Base-by-base conservation (phyloP, 345 rosid species). In the Eucalyptus pauciflora region DNA sequence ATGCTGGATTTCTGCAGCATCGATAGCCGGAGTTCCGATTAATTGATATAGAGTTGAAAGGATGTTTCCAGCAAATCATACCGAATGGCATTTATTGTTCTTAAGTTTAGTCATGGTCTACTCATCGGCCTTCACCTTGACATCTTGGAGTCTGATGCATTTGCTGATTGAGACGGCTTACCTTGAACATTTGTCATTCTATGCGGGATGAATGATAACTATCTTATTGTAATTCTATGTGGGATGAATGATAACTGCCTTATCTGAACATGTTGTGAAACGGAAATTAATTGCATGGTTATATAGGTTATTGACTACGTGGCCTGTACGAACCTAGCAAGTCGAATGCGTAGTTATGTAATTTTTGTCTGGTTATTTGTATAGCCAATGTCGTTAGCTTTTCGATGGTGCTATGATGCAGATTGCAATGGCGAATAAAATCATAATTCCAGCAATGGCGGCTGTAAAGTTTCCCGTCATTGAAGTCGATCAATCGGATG, bases 381-480 rank as follows among this genome's bases (percentile, higher is more conserved):
- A 10, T 71, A 71, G 83, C 46, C 83, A 37, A 71, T 71, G 25
- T 76, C 13, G 5, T 76, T 76, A 37, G 83, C 14, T 37, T 76
- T 76, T 18, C 27, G 15, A 76, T 37, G 14, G 46, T 37, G 22
- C 24, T 54, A 20, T 71, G 87, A 60, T 91, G 93, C 92, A 98
- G 99, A 93, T 98, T 87, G 97, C 97, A 18, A 86, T 92, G 87
- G 99, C 98, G 22, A 91, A 92, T 91, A 95, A 96, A 92, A 90
- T 89, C 89, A 9, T 98, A 67, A 92, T 95, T 88, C 97, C 99
- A 17, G 96, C 94, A 69, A 86, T 89, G 58, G 93, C 90, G 13
- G 99, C 99, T 8, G 86, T 86, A 64, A 97, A 95, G 92, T 98
- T 98, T 91, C 99, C 99, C 10, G 90, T 71, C 50, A 83, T 96